Evolutionary conservation across 768 basidiomycete genomes (phyloP), one percentile per base, ranked within the genome.

Genomic region (Scleroderma citrinum): DNA sequence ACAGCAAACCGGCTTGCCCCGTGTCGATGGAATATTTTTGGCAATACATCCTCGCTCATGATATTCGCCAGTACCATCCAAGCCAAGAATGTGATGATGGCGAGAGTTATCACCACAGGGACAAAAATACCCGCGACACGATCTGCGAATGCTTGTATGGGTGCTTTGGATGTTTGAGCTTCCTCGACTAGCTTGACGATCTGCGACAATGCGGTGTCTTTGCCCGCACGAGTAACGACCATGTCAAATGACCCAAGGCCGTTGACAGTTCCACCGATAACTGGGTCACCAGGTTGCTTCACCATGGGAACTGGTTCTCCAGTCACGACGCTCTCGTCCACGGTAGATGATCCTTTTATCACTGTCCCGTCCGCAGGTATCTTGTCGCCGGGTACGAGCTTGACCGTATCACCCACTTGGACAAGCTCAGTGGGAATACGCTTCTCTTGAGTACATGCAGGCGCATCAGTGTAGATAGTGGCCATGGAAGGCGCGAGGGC

Each of bases 211-310:
- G 96, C 93, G 0, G 96, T 97, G 63, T 99, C 93, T 59, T 92
- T 88, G 34, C 96, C 96, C 4, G 96, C 93, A 12, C 93, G 87
- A 1, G 89, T 93, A 59, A 99, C 92, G 29, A 85, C 68, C 86
- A 99, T 93, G 64, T 98, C 92, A 66, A 98, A 90, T 1, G 93
- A 92, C n/a, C 96, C 96, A 8, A 94, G 75, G 4, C 93, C 92
- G 59, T 99, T 99, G 64, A 99, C 83, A 0, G 96, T 98, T 0
- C 96, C 96, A 6, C 96, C 96, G 54, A 98, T 98, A 39, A 98
- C 92, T 35, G 69, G 62, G 59, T 94, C 90, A 4, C 92, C 92
- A 7, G 77, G 62, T 53, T 85, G 82, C 68, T 99, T 99, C 46
- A 85, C 70, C 8, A 90, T 82, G 5, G 95, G 91, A 2, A 95